Base-by-base conservation (phyloP, 2,329 filamentous ascomycete species). In the Monilinia vaccinii-corymbosi region DNA sequence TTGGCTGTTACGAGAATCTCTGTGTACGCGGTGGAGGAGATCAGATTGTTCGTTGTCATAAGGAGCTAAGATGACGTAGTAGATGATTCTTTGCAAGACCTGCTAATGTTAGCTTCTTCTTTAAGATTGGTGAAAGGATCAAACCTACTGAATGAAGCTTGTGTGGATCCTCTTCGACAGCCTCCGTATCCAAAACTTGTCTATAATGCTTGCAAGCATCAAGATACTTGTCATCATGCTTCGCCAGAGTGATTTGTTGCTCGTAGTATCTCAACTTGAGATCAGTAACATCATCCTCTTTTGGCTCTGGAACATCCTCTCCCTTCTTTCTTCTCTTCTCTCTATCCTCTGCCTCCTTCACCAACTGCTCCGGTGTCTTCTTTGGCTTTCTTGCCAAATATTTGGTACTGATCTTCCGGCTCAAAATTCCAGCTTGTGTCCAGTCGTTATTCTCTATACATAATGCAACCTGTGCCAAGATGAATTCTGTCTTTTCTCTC, bases 41-140 rank as follows among this genome's bases (percentile, higher is more conserved):
- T 99, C 94, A 68, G 93, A 94, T 74, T 99, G 94, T 75, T 99
- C 94, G 75, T 99, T 99, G 78, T 99, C 93, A 76, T 97, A 91
- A 9, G 94, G 92, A 9, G 94, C 89, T 56, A 99, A 88, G 66
- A 97, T 94, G 73, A 96, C 86, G 75, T 96, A 99, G 81, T 96
- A 97, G 76, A 97, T 92, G 73, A 97, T 91, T 71, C 94, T 86
- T 78, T 96, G 91, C 47, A 99, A 83, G 21, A 91, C 85, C 91
- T 95, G 64, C 21, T 40, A n/a, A 56, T 42, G 53, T 69, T 63
- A 68, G 67, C 49, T 53, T 38, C 32, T n/a, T 53, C 50, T 55
- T 10, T 10, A 14, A 42, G 10, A 9, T 7, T 38, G n/a, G 8
- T 21, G 21, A 10, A 42, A 47, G 34, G 21, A 16, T 16, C 13